These are phyloP conservation scores for Dactylellina leptospora DNA, from an alignment of 2,329 filamentous ascomycete species.

Conservation along the genomic window DNA sequence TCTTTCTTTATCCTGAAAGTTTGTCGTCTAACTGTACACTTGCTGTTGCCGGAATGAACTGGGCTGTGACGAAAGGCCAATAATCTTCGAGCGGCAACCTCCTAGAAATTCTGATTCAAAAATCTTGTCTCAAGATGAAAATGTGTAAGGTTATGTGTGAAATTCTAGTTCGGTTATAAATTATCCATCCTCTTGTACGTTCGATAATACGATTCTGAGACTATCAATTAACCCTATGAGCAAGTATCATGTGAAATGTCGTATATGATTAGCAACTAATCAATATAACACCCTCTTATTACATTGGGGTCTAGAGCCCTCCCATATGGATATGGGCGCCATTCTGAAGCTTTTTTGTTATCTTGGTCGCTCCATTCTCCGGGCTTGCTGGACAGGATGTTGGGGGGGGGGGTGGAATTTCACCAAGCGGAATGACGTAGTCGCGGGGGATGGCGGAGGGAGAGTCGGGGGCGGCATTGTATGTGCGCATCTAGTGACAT, in stretches of 20 bases:
- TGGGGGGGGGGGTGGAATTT: neutral
- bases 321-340: slow-evolving; percentile 35
- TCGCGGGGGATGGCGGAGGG: slow-evolving; percentile 1
- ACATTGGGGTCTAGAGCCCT: slow-evolving; percentile 25
- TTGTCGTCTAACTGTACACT: too few relatives aligned
- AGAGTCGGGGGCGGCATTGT: slow-evolving; percentile 32
- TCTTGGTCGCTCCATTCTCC: slow-evolving; percentile 18
- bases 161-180: too few relatives aligned
- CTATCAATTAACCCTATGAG: too few relatives aligned
- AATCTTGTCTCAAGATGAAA: too few relatives aligned
- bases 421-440: neutral
- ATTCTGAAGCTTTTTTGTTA: neutral
- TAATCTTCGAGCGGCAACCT: too few relatives aligned
- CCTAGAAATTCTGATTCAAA: too few relatives aligned
- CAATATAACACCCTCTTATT: slow-evolving; percentile 21
- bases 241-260: too few relatives aligned
- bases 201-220: too few relatives aligned
- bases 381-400: slow-evolving; percentile 27
- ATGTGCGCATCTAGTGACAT: slow-evolving; percentile 20
- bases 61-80: too few relatives aligned
- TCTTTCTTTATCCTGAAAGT: neutral
- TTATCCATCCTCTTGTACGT: too few relatives aligned
- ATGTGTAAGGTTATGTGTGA: too few relatives aligned
- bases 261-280: slow-evolving; percentile 31
- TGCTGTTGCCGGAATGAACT: too few relatives aligned